phyloP scores from a whole-genome alignment of 805 yeast genomes.

The Jamesozyma spencerorum region DNA sequence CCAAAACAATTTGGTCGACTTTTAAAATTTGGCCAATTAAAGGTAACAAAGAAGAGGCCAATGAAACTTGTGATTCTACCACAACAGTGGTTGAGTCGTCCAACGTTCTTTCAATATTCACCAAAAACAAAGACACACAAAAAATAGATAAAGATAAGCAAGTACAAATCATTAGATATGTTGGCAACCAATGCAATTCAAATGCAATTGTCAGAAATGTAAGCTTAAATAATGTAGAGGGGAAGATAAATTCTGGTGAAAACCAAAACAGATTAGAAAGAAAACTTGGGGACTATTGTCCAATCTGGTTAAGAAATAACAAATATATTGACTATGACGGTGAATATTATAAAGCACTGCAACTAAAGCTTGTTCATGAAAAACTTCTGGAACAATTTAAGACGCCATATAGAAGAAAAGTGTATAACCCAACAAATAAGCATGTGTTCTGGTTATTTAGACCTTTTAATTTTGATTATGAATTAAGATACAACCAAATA shows the following conservation, averaged over 20 bases:
- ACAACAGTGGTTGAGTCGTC: neutral
- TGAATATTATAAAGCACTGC: neutral
- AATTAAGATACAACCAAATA: slow-evolving; percentile 1
- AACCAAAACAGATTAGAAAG: neutral
- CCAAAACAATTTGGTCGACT: neutral
- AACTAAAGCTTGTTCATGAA: neutral
- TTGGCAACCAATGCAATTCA: too few species aligned
- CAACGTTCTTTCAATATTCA: neutral
- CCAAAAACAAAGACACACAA: too few species aligned
- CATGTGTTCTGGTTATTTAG: slow-evolving; percentile 1
- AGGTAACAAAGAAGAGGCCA: neutral
- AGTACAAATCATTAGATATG: too few species aligned
- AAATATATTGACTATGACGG: slow-evolving; percentile 4
- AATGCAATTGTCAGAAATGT: too few species aligned
- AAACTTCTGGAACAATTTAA: slow-evolving; percentile 5
- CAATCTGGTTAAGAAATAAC: slow-evolving; percentile 4
- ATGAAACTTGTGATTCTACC: neutral
- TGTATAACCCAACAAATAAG: slow-evolving; percentile 6
- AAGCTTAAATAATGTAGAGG: too few species aligned
- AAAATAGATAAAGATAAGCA: too few species aligned
- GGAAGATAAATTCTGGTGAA: too few species aligned
- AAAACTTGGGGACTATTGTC: slow-evolving; percentile 6
- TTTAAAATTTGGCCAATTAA: neutral
- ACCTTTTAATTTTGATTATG: slow-evolving; percentile 5
- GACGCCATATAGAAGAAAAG: neutral